These are phyloP conservation scores for Amanita inopinata DNA, from an alignment of 768 basidiomycete species.

Conservation along the genomic window DNA sequence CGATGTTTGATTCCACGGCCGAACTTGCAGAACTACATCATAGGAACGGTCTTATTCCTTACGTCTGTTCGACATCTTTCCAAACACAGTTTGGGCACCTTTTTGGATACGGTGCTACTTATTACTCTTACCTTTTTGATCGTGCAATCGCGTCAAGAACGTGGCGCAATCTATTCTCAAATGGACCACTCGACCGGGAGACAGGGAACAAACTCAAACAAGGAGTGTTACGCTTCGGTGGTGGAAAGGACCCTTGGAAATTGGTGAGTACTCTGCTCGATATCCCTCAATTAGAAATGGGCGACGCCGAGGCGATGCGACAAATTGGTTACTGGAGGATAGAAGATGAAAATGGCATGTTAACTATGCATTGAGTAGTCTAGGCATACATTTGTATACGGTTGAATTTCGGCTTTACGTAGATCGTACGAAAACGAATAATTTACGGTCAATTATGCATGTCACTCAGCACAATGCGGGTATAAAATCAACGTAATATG, in stretches of 20 bases:
- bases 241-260: constrained; percentile 88
- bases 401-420: too few species aligned
- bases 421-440: too few species aligned
- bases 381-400: too few species aligned
- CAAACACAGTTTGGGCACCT: constrained; percentile 96
- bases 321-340: constrained; percentile 86
- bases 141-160: constrained; percentile 92
- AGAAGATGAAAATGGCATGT: constrained; percentile 41
- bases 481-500: too few species aligned
- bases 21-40: constrained; percentile 54
- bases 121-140: constrained; percentile 96
- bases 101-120: constrained; percentile 94
- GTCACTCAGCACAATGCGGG: too few species aligned
- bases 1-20: constrained; percentile 64
- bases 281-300: constrained; percentile 52
- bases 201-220: constrained; percentile 75
- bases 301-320: constrained; percentile 78
- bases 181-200: constrained; percentile 57
- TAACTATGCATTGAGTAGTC: background rate
- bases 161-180: constrained; percentile 67
- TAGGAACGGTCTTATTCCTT: constrained; percentile 69
- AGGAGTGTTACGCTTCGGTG: constrained; percentile 73
- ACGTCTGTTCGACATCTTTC: constrained; percentile 80
- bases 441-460: too few species aligned
- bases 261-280: constrained; percentile 74